These are phyloP conservation scores for Elongisporangium anandrum DNA, from an alignment of 352 stramenopile species.

Conservation along the genomic window DNA sequence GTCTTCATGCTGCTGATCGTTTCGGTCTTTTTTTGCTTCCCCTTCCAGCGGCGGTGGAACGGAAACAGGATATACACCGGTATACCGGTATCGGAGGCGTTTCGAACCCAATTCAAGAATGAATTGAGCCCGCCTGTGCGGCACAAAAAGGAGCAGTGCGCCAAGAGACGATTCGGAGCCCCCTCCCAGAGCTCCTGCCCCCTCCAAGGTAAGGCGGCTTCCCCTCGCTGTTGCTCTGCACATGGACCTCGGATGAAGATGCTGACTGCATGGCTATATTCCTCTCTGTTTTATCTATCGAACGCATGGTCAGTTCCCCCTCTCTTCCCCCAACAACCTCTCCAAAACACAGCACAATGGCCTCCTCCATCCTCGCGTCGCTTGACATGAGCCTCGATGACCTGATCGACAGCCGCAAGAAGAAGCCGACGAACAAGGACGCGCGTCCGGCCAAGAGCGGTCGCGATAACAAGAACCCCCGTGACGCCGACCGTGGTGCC, in stretches of 20 bases:
- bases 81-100: background rate
- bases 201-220: background rate
- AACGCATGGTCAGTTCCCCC: background rate
- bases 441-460: conserved; percentile 38
- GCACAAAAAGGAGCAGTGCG: background rate
- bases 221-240: background rate
- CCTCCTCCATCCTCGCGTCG: conserved; percentile 78
- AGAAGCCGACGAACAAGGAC: conserved; percentile 36
- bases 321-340: background rate
- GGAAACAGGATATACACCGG: background rate
- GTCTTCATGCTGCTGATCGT: conserved; percentile 21
- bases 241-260: background rate
- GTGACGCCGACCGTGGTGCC: conserved; percentile 10
- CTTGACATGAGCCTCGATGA: conserved; percentile 85
- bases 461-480: conserved; percentile 7
- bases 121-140: background rate
- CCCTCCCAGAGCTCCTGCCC: background rate
- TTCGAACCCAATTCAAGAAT: background rate
- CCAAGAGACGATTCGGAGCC: background rate
- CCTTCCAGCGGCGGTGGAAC: background rate
- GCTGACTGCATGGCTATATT: background rate
- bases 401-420: conserved; percentile 76
- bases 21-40: conserved; percentile 6
- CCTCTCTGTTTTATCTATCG: background rate
- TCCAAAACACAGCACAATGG: conserved; percentile 18